Evolutionary conservation across 495 filamentous ascomycete genomes (phyloP), one percentile per base, ranked within the genome.

Genomic region (Podospora bellae-mahoneyi): DNA sequence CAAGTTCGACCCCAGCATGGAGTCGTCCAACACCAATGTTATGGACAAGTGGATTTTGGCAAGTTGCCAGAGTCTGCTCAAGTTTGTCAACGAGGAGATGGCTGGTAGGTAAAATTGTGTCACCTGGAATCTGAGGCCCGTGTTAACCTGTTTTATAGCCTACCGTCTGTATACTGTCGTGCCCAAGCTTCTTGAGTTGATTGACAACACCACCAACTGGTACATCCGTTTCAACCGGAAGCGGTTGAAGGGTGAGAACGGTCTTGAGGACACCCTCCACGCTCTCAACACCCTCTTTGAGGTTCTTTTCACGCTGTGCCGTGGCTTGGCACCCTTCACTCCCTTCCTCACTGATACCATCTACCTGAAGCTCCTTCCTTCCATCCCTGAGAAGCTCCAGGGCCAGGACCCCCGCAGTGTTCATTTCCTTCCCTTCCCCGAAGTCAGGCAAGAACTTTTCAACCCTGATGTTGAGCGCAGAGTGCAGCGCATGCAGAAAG

Each of bases 221-320:
- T 99, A 99, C 78, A 99, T 99, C 76, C 88, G 94, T n/a, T 97
- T 98, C 84, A 99, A 99, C 83, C 88, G 95, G 34, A 93, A 92
- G 77, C 90, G 95, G 20, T 83, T 99, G 65, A 99, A 98, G 88
- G 95, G 95, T 66, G 94, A 96, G 78, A 88, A 90, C 73, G 94
- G 94, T 16, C 77, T 91, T 15, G 69, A 76, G 9, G 95, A 98
- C 73, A 98, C 95, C 28, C 79, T 89, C 64, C 91, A 96, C 77
- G 95, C 95, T 10, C 83, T 99, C 64, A 96, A 97, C 78, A 95
- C 95, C 7, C 88, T 99, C n/a, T 98, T 97, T 71, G 94, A 97
- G 81, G 92, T 97, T 62, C 84, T 99, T 13, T 99, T 89, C 80
- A 98, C 92, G 3, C 83, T 99, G 15, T 88, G 90, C 72, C 85